Conservation (phyloP, 257 asterid genomes). For the Capsicum baccatum region DNA sequence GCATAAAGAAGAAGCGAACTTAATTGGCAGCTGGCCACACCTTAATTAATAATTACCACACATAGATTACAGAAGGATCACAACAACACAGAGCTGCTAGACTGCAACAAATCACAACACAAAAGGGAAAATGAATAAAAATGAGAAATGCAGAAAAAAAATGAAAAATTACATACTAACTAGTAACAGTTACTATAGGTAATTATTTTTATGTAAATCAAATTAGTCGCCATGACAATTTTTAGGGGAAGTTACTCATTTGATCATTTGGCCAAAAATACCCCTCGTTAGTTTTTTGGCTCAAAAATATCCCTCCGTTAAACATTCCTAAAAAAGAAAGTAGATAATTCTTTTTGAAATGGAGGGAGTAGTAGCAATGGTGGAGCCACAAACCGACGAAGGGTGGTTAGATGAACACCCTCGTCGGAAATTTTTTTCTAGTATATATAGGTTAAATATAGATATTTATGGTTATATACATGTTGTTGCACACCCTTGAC, state of each 20-base stretch:
- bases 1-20: not conserved
- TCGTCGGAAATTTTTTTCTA: no score
- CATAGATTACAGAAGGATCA: slow-evolving; percentile 8
- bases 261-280: no score
- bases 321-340: no score
- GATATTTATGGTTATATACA: no score
- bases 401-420: no score
- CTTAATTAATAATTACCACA: not conserved
- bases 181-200: not conserved
- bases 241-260: no score
- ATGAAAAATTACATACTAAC: not conserved
- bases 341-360: no score
- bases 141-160: not conserved
- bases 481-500: no score
- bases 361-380: not conserved
- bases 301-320: no score
- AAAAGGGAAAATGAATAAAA: not conserved
- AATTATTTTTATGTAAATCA: not conserved
- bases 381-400: no score
- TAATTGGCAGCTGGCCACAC: not conserved
- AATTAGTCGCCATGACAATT: not conserved
- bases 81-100: slow-evolving; percentile 30
- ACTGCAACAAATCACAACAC: not conserved
- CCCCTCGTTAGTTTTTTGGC: no score
- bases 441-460: no score